Conservation (phyloP, 352 stramenopile species). For the Phytopythium boreale region DNA sequence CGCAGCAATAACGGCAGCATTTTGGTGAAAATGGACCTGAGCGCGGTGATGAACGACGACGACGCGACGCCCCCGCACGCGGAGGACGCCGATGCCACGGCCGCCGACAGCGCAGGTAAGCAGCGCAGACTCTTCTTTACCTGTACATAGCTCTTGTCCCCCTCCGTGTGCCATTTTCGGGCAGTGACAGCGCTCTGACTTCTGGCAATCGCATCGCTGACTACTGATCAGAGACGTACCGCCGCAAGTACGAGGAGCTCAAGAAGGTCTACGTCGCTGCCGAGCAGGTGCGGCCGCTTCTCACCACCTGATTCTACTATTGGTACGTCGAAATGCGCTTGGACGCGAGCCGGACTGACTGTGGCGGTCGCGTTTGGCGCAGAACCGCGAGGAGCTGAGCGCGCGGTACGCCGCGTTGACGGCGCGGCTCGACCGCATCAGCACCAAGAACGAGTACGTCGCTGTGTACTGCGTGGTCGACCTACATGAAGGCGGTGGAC, state of each 20-base stretch:
- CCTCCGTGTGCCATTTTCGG: neutral
- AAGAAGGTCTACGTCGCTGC: constrained; percentile 1
- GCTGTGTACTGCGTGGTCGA: neutral
- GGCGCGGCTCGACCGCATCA: constrained; percentile 18
- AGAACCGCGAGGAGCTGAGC: constrained; percentile 25
- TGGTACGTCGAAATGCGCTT: neutral
- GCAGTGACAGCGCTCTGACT: neutral
- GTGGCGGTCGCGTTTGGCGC: neutral
- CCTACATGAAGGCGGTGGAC: no score
- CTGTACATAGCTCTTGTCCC: neutral
- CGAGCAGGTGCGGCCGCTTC: constrained; percentile 1
- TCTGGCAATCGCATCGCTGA: neutral
- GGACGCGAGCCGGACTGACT: neutral
- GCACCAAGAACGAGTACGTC: constrained; percentile 34
- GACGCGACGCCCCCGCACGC: neutral
- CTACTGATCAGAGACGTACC: neutral
- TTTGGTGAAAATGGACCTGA: constrained; percentile 8
- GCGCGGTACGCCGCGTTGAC: constrained; percentile 13
- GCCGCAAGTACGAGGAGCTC: constrained; percentile 8
- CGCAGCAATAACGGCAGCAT: no score
- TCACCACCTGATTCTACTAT: no score
- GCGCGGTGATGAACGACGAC: constrained; percentile 9
- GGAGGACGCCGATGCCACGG: neutral
- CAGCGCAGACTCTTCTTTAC: neutral
- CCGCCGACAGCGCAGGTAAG: neutral